A percentile compares a stretch with the other conserved stretches of the same genome.
Conservation (phyloP, 345 rosid species). For the Eucalyptus pauciflora region DNA sequence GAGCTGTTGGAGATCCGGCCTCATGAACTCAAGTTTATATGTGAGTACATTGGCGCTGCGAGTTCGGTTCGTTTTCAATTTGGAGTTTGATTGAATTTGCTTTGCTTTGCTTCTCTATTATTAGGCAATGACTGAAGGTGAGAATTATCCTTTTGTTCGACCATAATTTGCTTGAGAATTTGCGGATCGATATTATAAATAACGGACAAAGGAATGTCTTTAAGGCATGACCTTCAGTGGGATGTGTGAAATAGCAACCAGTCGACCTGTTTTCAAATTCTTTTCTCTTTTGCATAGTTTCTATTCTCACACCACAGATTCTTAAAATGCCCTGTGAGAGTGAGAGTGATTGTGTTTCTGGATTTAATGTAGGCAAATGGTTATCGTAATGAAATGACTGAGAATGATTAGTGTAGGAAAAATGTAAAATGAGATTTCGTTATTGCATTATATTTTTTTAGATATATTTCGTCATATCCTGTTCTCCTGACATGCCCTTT, state of each 20-base stretch:
- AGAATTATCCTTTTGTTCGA: background rate
- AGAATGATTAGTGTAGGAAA: background rate
- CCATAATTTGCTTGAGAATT: background rate
- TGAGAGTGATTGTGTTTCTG: background rate
- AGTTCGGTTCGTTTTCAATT: background rate
- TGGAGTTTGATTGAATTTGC: background rate
- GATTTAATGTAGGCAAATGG: background rate
- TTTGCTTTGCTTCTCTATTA: background rate
- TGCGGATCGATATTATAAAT: background rate
- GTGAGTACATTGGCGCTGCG: conserved; percentile 2
- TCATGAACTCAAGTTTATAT: conserved; percentile 22
- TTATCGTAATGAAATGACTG: background rate
- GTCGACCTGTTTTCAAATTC: background rate
- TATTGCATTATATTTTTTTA: background rate
- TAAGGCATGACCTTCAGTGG: background rate
- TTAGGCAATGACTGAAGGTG: background rate
- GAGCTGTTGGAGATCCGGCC: conserved; percentile 42
- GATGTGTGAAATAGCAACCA: background rate
- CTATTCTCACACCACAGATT: too few relatives aligned
- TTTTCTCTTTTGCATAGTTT: background rate
- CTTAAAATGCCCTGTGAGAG: background rate
- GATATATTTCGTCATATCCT: background rate
- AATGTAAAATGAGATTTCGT: background rate
- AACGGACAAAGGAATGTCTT: background rate
- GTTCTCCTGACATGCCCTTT: background rate